Percentiles rank a stretch among this genome's conserved stretches.
Conservation (phyloP, 495 filamentous ascomycete genomes). For the Xylaria intraflava region DNA sequence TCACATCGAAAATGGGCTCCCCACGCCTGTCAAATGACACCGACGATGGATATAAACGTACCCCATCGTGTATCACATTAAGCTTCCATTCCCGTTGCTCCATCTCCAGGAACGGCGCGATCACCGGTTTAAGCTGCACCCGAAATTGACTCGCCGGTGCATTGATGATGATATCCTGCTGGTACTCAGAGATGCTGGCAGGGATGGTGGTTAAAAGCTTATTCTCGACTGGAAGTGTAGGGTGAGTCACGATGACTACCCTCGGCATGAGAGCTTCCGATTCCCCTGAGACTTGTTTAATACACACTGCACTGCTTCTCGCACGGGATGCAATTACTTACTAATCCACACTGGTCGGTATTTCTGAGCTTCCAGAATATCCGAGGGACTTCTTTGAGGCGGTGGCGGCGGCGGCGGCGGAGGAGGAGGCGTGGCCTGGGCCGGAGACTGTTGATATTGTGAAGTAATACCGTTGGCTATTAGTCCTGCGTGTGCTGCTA, state of each 20-base stretch:
- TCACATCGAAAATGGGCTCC: slow-evolving; percentile 54
- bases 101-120: slow-evolving; percentile 46
- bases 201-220: slow-evolving; percentile 52
- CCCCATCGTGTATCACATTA: slow-evolving; percentile 51
- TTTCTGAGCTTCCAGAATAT: slow-evolving; percentile 24
- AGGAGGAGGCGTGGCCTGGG: slow-evolving; percentile 7
- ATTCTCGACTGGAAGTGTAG: slow-evolving; percentile 48
- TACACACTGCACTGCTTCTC: slow-evolving; percentile 25
- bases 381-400: slow-evolving; percentile 17
- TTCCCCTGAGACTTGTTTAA: slow-evolving; percentile 24
- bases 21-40: slow-evolving; percentile 21
- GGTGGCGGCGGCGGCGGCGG: slow-evolving; percentile 8
- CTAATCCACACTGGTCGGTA: slow-evolving; percentile 18
- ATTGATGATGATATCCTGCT: slow-evolving; percentile 62
- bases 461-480: slow-evolving; percentile 30
- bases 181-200: slow-evolving; percentile 52
- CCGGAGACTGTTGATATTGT: slow-evolving; percentile 8
- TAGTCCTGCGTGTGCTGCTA: slow-evolving; percentile 20
- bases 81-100: slow-evolving; percentile 56
- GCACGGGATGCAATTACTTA: slow-evolving; percentile 4
- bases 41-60: slow-evolving; percentile 31
- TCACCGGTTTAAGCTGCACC: slow-evolving; percentile 56
- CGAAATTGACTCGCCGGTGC: slow-evolving; percentile 56
- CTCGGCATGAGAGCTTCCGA: slow-evolving; percentile 59
- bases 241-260: slow-evolving; percentile 59